Evolutionary conservation across 1,139 yeast genomes (phyloP).

Genomic region (Yamadazyma aaseri): DNA sequence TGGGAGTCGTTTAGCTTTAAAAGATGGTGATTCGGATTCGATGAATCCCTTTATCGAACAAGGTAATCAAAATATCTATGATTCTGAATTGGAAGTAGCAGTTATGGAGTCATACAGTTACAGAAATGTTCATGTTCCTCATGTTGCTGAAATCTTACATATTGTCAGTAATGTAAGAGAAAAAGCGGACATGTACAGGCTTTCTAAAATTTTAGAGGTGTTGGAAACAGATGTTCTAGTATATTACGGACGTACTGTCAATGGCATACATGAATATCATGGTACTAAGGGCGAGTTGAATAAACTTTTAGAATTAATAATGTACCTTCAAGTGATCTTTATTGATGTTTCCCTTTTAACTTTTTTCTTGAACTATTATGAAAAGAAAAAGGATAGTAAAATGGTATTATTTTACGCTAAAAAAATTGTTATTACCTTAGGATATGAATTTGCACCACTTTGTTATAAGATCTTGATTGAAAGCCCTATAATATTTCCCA

Average conservation of each 20-base stretch:
- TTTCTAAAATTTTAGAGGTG: constrained; percentile 22
- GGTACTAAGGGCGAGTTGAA: constrained; percentile 3
- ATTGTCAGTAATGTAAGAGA: constrained; percentile 20
- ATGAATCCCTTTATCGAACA: constrained; percentile 14
- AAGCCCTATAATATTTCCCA: neutral
- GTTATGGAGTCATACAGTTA: constrained; percentile 2
- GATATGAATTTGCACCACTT: constrained; percentile 33
- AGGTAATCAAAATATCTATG: constrained; percentile 22
- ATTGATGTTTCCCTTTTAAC: constrained; percentile 23
- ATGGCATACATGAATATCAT: constrained; percentile 1
- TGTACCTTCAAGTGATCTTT: constrained; percentile 16
- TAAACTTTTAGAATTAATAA: constrained; percentile 7
- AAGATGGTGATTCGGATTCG: constrained; percentile 16
- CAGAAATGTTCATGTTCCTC: neutral
- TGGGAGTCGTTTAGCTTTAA: constrained; percentile 22
- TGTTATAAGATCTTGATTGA: constrained; percentile 20
- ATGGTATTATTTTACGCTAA: constrained; percentile 28
- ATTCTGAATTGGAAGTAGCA: constrained; percentile 24
- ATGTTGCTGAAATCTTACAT: constrained; percentile 2
- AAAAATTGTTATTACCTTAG: constrained; percentile 25
- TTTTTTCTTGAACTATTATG: constrained; percentile 33
- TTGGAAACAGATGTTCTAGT: constrained; percentile 23
- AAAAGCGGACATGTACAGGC: constrained; percentile 19
- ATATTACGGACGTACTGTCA: constrained; percentile 2
- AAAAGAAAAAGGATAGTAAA: constrained; percentile 20